Evolutionary conservation across 176 grass and related monocot genomes (phyloP).

Genomic region (Oropetium thomaeum): DNA sequence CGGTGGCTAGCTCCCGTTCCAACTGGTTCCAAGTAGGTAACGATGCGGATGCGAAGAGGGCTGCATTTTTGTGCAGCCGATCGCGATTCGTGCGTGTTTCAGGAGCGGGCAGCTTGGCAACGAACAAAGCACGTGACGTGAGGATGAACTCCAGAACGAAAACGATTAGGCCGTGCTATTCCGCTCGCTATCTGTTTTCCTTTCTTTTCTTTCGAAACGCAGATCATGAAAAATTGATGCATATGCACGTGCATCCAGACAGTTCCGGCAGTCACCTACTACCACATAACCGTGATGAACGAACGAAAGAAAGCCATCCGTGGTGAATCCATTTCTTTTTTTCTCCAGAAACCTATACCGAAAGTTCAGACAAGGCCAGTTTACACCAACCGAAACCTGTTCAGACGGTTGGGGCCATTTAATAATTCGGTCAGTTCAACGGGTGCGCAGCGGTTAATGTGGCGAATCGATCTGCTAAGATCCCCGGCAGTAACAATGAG

Average conservation of each 20-base stretch:
- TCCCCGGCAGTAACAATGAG: constrained; percentile 18
- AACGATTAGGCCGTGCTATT: neutral
- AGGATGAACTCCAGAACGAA: neutral
- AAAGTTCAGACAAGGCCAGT: neutral
- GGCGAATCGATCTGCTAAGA: constrained; percentile 4
- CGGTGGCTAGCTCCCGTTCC: neutral
- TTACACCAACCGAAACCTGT: no score
- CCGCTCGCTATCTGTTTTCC: neutral
- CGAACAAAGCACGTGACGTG: neutral
- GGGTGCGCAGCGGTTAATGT: neutral
- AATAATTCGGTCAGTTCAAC: neutral
- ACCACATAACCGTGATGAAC: neutral
- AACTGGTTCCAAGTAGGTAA: no score
- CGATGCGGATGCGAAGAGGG: neutral
- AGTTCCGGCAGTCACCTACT: neutral
- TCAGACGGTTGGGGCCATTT: no score
- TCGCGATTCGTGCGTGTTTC: neutral
- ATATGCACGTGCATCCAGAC: neutral
- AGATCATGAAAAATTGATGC: neutral
- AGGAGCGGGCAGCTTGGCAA: neutral
- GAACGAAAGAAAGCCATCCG: neutral
- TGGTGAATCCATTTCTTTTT: neutral
- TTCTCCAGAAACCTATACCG: neutral
- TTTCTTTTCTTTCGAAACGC: neutral
- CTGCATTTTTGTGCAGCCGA: neutral